Base-by-base conservation (phyloP, 1,284 basidiomycete genomes). In the Coniophora puteana region DNA sequence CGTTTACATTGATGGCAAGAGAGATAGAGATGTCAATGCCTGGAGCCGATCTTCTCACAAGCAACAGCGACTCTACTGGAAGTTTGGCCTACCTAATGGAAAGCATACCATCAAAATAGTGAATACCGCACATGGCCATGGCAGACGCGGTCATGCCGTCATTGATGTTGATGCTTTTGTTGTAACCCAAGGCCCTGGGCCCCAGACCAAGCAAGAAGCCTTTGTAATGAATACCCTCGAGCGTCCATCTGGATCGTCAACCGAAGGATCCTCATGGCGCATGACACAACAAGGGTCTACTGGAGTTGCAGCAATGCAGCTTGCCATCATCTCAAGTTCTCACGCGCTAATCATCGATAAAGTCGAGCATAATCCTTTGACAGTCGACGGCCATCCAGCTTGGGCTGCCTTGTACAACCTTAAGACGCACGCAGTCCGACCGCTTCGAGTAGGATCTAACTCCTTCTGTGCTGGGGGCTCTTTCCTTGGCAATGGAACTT, bases 401-500 rank as follows among this genome's bases (percentile, higher is more conserved):
- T 92, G 89, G 89, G 84, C 73, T 1, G 77, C 80, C 2, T 57
- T 89, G 16, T 91, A 82, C 60, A 77, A 89, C 58, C 63, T 89
- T 43, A 58, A 77, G 22, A 79, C 78, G 2, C 71, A 83, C 49
- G 68, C 71, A 3, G 68, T 88, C 40, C 75, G 68, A 27, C 77
- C 89, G 28, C 67, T 93, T 18, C 57, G 69, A 27, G 71, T 89
- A 59, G 62, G 76, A 50, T 89, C 86, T 0, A 91, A 93, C 58
- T 90, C 86, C n/a, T 93, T 92, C 65, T 93, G 89, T 57, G 89
- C 89, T 5, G 86, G 86, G 20, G 89, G 90, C 13, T 70, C 78
- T 3, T 90, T 89, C 61, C 62, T 89, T 24, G 60, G 78, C 29
- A 87, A 89, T 49, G 88, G 86, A 2, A 87, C 85, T 0, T 57